Evolutionary conservation across 345 rosid genomes (phyloP).

Genomic region (Dimocarpus longan): DNA sequence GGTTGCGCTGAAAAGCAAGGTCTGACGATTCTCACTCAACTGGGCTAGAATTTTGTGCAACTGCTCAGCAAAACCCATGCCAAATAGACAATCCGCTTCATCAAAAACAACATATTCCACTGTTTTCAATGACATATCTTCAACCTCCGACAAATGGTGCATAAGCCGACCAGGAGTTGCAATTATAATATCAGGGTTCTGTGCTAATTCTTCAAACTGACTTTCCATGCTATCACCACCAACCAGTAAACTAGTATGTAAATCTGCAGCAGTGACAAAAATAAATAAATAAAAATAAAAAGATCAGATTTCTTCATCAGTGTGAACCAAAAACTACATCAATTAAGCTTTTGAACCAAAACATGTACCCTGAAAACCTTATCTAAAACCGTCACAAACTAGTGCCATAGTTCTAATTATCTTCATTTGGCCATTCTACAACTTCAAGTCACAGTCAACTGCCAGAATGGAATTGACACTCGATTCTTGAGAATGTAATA

Average conservation of each 20-base stretch:
- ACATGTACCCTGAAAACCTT: not conserved
- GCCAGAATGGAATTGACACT: not conserved
- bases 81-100: constrained; percentile 92
- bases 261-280: constrained; percentile 46
- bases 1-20: constrained; percentile 94
- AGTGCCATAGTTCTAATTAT: not conserved
- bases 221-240: constrained; percentile 97
- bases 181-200: constrained; percentile 88
- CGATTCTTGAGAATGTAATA: not conserved
- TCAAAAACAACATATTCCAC: constrained; percentile 98
- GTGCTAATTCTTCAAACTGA: constrained; percentile 91
- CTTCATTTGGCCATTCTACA: not conserved
- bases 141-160: constrained; percentile 93
- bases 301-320: not conserved
- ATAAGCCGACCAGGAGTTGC: constrained; percentile 96
- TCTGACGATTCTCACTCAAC: constrained; percentile 90
- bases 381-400: not conserved
- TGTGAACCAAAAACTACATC: not conserved
- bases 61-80: constrained; percentile 94
- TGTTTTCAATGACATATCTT: constrained; percentile 76
- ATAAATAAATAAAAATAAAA: not conserved
- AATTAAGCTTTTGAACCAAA: not conserved
- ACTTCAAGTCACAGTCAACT: not conserved
- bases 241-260: constrained; percentile 78
- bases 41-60: constrained; percentile 75